Base-by-base conservation (phyloP, 2,329 filamentous ascomycete genomes). In the Fusarium xyrophilum region DNA sequence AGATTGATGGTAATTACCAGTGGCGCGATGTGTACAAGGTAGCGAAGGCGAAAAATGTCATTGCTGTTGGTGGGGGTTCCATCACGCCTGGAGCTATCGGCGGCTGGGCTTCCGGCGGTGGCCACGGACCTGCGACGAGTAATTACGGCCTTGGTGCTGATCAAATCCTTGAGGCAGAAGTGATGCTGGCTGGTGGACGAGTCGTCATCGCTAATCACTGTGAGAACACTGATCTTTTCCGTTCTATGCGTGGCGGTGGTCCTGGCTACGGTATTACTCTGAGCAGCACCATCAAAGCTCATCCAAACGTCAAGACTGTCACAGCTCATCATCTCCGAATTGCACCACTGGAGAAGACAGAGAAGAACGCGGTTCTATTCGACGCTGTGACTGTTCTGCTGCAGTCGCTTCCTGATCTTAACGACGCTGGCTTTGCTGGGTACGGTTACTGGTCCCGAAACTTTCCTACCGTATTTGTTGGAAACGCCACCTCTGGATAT, bases 371-470 rank as follows among this genome's bases (percentile, higher is more conserved):
- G 8, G 33, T 69, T 12, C 44, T 68, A 5, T 53, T 68, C 0
- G 66, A 68, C 3, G 66, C 66, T 3, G 56, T 68, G 0, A 30
- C 66, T 9, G 15, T 52, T 12, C 14, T 68, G 0, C 10, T 68
- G 0, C 61, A 68, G 5, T 28, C 38, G 28, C 53, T 68, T 17
- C 66, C 65, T 3, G 65, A 66, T 6, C 66, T 68, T 13, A 68
- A 68, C 15, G 61, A 68, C 11, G 66, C 66, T n/a, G 66, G 66
- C 6, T 68, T 66, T 10, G 32, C 66, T 6, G 66, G 66, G 4
- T 68, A 68, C 3, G 61, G 66, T 1, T 68, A 54, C 32, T 68
- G 66, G 66, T 69, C 69, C 36, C 56, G 66, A 14, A 69, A 68
- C 30, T 66, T 50, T 3, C 61, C 36, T 0, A 63, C 36, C 0